Base-by-base conservation (phyloP, 768 basidiomycete species). In the Mrakia hoshinonis region DNA sequence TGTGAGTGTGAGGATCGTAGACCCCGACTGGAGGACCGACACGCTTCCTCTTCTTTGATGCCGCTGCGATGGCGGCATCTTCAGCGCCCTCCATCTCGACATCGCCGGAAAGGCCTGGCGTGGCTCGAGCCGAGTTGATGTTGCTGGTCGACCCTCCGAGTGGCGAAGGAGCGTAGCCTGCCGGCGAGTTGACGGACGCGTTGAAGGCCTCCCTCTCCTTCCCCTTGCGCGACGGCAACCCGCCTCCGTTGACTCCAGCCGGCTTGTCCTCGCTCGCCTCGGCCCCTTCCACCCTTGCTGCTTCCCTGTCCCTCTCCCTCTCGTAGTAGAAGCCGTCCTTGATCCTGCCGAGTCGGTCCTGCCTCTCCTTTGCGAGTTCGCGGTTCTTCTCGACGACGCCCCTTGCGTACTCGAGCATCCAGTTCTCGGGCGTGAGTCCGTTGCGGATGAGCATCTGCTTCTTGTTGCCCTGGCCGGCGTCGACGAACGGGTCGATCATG, bases 371-470 rank as follows among this genome's bases (percentile, higher is more conserved):
- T n/a, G 76, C 78, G 46, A 81, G 68, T 65, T 76, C 74, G 20
- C 84, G 81, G 62, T 87, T 87, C 52, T 87, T 82, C 55, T 89
- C 86, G 5, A 81, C 75, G 1, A 87, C 86, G 43, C 88, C 83
- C 75, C 81, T 83, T 0, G 92, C 89, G 73, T 87, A 87, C 80
- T 88, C 84, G 76, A 80, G 83, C 90, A 97, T 94, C 93, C 93
- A 98, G 77, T 95, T 95, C 75, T 93, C 89, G 77, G 87, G 88
- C 46, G 85, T 87, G 12, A 95, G 85, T 0, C 91, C 90, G 72
- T 90, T 88, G n/a, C 89, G 83, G 54, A 85, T 84, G 68, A 94
- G 79, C 76, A 89, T 78, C 31, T 88, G 87, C 80, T 93, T 91
- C 75, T 90, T 84, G 71, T 92, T 90, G 0, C 88, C 88, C 74